Conservation (phyloP, 345 rosid genomes). For the Rhodamnia argentea region DNA sequence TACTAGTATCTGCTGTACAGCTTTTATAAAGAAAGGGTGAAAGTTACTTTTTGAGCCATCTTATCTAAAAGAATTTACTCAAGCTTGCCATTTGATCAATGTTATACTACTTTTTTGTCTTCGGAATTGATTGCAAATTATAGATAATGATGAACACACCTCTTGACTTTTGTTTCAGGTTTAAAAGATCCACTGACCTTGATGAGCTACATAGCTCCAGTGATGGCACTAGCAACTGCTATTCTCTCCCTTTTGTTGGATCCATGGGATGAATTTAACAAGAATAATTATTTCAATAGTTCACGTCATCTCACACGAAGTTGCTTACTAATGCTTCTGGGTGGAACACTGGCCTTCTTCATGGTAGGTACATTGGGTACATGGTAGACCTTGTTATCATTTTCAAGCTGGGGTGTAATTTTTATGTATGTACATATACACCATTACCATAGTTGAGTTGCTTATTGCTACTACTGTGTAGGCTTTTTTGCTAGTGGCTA, state of each 20-base stretch:
- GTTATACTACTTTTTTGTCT: neutral
- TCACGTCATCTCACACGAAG: constrained; percentile 69
- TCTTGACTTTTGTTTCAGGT: constrained; percentile 34
- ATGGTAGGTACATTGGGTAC: constrained; percentile 43
- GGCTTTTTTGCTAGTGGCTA: neutral
- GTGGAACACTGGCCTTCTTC: constrained; percentile 91
- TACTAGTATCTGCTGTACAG: neutral
- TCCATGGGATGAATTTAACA: constrained; percentile 83
- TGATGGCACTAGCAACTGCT: constrained; percentile 81
- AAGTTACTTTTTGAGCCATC: neutral
- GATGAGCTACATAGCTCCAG: constrained; percentile 80
- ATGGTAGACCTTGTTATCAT: neutral
- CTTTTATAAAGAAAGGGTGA: neutral
- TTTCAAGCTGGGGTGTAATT: neutral
- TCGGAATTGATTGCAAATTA: neutral
- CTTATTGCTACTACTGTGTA: neutral
- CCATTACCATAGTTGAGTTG: neutral
- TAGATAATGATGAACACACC: neutral
- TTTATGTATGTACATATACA: neutral
- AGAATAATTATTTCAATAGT: constrained; percentile 68
- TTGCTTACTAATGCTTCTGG: constrained; percentile 87
- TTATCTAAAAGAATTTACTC: neutral
- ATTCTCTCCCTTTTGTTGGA: constrained; percentile 79
- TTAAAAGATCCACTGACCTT: constrained; percentile 82
- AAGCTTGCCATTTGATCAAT: neutral